Evolutionary conservation across 2,329 filamentous ascomycete genomes (phyloP), one percentile per base, ranked within the genome.

Genomic region (Aureobasidium sp.): DNA sequence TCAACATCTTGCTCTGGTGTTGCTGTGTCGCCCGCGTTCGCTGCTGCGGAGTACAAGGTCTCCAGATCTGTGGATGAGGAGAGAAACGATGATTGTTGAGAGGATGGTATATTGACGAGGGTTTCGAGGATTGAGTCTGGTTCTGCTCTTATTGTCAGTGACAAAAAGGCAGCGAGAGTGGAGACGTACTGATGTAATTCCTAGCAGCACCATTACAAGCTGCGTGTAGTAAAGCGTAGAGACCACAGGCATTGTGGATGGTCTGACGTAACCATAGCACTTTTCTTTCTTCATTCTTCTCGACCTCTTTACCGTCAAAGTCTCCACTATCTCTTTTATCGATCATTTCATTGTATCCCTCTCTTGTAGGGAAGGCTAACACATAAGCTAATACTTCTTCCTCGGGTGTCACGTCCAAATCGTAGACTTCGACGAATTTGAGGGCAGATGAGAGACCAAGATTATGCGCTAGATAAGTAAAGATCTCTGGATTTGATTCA

Each of bases 171-270:
- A 13, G 33, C 7, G 33, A 36, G 33, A 36, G 33, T 7, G 13
- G 13, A 13, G 33, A 36, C 33, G 7, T 13, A 36, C 33, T 58
- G 9, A 58, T 58, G 27, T 20, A 23, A 8, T 58, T 18, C n/a
- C 40, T 23, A 16, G 40, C 55, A 29, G 18, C 11, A 6, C 55
- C 55, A 45, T 58, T 58, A 20, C 55, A 58, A 13, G 55, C 20
- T 20, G 55, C 55, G 23, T 58, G 55, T 1, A 58, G 23, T 4
- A 58, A 15, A 31, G 55, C 55, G 29, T 58, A 58, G 11, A 58
- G 27, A n/a, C 55, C 55, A 31, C 55, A 58, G 1, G 55, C 55
- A 23, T 58, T 58, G 40, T 58, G 38, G 6, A 58, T 58, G 6
- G 55, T 58, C 23, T 58, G 55, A 13, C 29, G 25, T 4, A 58